phyloP scores from a whole-genome alignment of 23 red algal genomes.

The Gracilaria vermiculophylla region DNA sequence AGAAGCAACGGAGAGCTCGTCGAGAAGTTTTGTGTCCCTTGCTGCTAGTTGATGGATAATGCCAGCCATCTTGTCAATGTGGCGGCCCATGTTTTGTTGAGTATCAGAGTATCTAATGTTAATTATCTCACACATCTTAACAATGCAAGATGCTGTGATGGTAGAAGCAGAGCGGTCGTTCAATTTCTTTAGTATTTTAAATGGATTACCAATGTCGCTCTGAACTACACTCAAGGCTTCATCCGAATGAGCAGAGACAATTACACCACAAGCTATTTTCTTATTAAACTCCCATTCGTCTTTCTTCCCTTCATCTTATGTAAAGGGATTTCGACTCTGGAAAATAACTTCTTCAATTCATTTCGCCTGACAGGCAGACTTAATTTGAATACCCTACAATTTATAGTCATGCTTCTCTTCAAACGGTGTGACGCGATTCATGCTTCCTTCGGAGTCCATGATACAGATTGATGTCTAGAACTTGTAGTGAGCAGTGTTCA shows the following conservation, averaged over 20 bases:
- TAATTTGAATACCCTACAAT: too few species aligned
- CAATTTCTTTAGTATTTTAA: conserved; percentile 1
- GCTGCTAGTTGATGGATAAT: not conserved
- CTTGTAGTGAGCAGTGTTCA: too few species aligned
- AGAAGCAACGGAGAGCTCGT: not conserved
- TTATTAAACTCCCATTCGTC: not conserved
- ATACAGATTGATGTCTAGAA: too few species aligned
- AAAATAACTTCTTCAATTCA: too few species aligned
- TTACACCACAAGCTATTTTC: conserved; percentile 4
- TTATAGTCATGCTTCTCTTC: too few species aligned
- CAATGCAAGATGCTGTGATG: not conserved
- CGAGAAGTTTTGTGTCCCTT: not conserved
- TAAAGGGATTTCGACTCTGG: too few species aligned
- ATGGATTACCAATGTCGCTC: not conserved
- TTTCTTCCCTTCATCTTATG: too few species aligned
- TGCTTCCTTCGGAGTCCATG: too few species aligned
- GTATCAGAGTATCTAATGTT: not conserved
- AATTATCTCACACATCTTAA: not conserved
- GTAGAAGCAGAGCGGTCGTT: not conserved
- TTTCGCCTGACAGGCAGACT: too few species aligned
- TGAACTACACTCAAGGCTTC: conserved; percentile 5
- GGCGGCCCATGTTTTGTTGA: conserved; percentile 10
- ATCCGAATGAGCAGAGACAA: conserved; percentile 7
- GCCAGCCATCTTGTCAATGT: conserved; percentile 33
- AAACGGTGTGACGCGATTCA: too few species aligned